Percentiles rank a stretch among this genome's conserved stretches.
phyloP scores from a whole-genome alignment of 371 early-diverging fungal genomes.

The Mucor velutinosus region DNA sequence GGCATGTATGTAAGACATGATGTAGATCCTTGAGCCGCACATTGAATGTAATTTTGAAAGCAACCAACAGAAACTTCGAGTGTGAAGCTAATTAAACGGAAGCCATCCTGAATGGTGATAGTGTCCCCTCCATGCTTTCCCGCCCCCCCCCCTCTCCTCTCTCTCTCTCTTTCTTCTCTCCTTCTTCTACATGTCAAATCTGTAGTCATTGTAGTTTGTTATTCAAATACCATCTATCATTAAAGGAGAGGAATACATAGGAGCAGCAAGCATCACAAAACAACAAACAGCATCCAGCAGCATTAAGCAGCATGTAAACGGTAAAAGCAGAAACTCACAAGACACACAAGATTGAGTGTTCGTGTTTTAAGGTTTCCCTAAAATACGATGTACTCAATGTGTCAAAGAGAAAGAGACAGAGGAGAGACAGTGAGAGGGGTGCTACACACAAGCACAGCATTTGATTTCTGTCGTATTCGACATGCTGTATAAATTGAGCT shows the following conservation, averaged over 20 bases:
- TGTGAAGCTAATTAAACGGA: not conserved
- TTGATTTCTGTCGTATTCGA: not conserved
- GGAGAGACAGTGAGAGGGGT: not conserved
- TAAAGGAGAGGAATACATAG: not conserved
- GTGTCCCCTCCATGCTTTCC: not conserved
- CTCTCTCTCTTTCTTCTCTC: not conserved
- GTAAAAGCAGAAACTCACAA: slow-evolving; percentile 1
- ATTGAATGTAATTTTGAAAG: not conserved
- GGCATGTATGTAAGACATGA: not conserved
- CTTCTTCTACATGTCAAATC: not conserved
- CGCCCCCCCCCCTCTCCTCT: not conserved
- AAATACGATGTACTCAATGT: not conserved
- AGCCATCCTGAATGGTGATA: not conserved
- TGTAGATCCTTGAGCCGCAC: not conserved
- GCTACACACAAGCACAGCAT: not conserved
- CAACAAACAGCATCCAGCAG: not conserved
- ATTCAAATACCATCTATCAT: not conserved
- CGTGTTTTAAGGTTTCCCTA: not conserved
- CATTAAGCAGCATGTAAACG: not conserved
- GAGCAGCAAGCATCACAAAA: not conserved
- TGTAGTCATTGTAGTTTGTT: not conserved
- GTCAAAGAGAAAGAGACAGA: too few species aligned
- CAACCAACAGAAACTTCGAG: not conserved
- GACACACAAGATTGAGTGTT: not conserved
- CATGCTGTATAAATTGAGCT: not conserved